Evolutionary conservation across 2,329 filamentous ascomycete genomes (phyloP), one percentile per base, ranked within the genome.

Genomic region (Talaromyces albobiverticillius): DNA sequence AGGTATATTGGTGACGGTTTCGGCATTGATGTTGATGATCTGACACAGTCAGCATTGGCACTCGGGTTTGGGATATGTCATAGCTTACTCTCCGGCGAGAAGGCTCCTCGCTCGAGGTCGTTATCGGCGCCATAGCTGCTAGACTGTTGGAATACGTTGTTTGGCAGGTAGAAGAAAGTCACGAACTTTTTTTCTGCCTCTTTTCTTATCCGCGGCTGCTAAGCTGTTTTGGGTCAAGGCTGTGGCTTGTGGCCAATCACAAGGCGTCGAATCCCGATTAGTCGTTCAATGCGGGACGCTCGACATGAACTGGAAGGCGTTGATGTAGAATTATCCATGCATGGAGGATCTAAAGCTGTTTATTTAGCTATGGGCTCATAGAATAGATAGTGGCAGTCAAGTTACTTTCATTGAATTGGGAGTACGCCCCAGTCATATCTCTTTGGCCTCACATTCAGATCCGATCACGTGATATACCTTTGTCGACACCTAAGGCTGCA

Each of bases 1-100:
- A 58, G 87, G 82, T 64, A 93, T 88, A 76, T 97, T 85, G 62
- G 88, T 89, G 66, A 99, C 88, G 20, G 90, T 96, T 75, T 99
- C 94, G 62, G 85, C 79, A 72, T 94, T 90, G 75, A 99, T 86
- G 63, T 87, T 85, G 66, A 99, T 86, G 63, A 89, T 87, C 89
- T 96, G 64, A 49, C 48, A 54, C 55, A 23, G 42, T 47, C 43
- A 54, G 54, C 6, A 8, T 18, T 46, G 18, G 11, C 26, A 18
- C 20, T 5, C 2, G 34, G n/a, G 34, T 4, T 14, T 20, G 20
- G 9, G 13, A 36, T 18, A 26, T 22, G 18, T 22, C n/a, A 54
- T 23, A 9, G 14, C 29, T 25, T 67, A 77, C 74, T 64, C 72
- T 73, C 62, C 75, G 67, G 57, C 70, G 67, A 57, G 72, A 67